Percentiles rank a stretch among this genome's conserved stretches.
Conservation (phyloP, 2,329 filamentous ascomycete species). For the Nothophoma quercina region DNA sequence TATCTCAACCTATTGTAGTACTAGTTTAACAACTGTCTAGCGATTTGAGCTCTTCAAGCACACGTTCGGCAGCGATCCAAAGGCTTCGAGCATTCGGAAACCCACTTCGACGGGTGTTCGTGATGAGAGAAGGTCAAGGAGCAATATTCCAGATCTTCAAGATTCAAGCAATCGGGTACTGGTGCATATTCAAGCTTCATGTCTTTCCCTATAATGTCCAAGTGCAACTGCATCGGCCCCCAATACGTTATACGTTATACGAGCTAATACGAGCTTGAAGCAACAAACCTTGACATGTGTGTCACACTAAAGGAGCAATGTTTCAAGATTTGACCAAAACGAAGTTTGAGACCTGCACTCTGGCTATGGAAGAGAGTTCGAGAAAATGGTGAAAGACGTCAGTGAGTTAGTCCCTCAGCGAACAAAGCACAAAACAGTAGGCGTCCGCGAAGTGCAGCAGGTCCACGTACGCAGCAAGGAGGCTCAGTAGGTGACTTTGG, state of each 20-base stretch:
- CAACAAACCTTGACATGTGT: background rate
- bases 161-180: no score
- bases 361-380: no score
- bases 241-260: constrained; percentile 12
- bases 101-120: no score
- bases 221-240: background rate
- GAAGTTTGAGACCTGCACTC: background rate
- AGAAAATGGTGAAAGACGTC: background rate
- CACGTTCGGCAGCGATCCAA: no score
- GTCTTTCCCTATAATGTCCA: background rate
- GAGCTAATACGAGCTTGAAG: constrained; percentile 2
- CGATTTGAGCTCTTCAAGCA: no score
- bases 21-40: no score
- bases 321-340: background rate
- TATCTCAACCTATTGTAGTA: no score
- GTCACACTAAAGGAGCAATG: background rate
- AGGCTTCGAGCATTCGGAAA: no score
- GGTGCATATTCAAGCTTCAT: no score
- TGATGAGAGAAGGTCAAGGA: background rate
- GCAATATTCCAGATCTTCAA: no score
- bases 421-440: no score
- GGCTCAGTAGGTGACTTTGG: background rate
- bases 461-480: background rate
- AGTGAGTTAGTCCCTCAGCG: no score
- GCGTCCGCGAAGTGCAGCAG: background rate